Base-by-base conservation (phyloP, 441 rosid genomes). In the Adansonia gregorii region DNA sequence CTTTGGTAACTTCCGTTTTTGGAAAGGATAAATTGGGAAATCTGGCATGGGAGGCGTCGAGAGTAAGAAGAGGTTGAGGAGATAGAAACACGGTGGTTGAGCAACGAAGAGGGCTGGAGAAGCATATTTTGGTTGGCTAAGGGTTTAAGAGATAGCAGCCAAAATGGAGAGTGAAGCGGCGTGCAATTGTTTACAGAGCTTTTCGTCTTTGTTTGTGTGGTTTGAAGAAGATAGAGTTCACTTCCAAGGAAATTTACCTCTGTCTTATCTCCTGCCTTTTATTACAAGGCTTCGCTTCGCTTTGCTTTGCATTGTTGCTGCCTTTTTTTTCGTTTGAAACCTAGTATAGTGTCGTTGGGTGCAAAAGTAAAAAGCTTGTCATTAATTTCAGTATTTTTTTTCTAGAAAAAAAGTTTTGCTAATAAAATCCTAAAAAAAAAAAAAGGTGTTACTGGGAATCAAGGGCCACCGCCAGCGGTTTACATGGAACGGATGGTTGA, bases 51-150 rank as follows among this genome's bases (percentile, higher is more conserved):
- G 27, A 79, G 76, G 63, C 82, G 78, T 15, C 72, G 78, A 35
- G 89, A 84, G 79, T 84, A 85, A 43, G 88, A 82, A 74, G 76
- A 81, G 14, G 84, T 72, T 59, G 91, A 85, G 0, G 90, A 84
- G 78, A 90, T 80, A n/a, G 90, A 83, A n/a, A 83, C 73, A 75
- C 83, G 83, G 51, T 82, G 87, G 58, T 81, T 85, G 60, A 85
- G 90, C 48, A 89, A 77, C 63, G 87, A 67, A 8, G 82, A 70
- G 11, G 89, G 83, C 49, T 87, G 91, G 58, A 89, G 86, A 76
- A 90, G 82, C 91, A 90, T 88, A 12, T 2, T 46, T 64, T 14
- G n/a, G 31, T 55, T 59, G 12, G 70, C 45, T 71, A 64, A 64
- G 67, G 81, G 58, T 71, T 74, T 59, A 14, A 59, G 15, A 43